Evolutionary conservation across 352 stramenopile genomes (phyloP).

Genomic region (Phytopythium aichiense): DNA sequence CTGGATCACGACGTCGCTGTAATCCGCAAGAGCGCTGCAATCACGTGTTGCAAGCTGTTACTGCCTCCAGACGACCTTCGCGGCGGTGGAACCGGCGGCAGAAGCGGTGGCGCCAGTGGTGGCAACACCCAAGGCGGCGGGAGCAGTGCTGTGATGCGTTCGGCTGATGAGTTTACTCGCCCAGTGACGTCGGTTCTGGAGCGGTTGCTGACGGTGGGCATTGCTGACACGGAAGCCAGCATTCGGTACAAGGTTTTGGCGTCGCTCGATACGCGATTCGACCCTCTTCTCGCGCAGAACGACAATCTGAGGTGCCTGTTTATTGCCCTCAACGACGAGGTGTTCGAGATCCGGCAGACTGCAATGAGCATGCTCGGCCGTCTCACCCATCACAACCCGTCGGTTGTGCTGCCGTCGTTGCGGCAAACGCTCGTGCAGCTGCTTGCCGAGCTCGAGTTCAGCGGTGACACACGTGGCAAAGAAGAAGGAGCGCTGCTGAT

Average conservation of each 20-base stretch:
- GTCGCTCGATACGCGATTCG: constrained; percentile 79
- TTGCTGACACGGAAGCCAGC: constrained; percentile 81
- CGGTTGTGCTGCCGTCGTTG: constrained; percentile 73
- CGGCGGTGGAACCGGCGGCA: not conserved
- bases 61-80: constrained; percentile 66
- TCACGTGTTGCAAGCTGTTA: constrained; percentile 85
- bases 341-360: constrained; percentile 86
- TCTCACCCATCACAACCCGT: constrained; percentile 83
- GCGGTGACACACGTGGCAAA: constrained; percentile 72
- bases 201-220: constrained; percentile 77
- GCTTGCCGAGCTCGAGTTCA: constrained; percentile 85
- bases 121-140: constrained; percentile 12
- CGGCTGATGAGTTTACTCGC: constrained; percentile 65
- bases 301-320: constrained; percentile 85
- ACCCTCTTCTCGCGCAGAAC: constrained; percentile 73
- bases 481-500: constrained; percentile 82
- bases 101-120: not conserved
- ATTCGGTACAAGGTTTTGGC: constrained; percentile 79
- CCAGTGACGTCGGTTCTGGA: constrained; percentile 76
- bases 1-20: constrained; percentile 80
- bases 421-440: constrained; percentile 83
- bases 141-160: constrained; percentile 30
- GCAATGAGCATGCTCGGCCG: constrained; percentile 85
- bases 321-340: constrained; percentile 84
- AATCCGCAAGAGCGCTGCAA: constrained; percentile 83